A percentile compares a stretch with the other conserved stretches of the same genome.
These are phyloP conservation scores for Sechiopsis laciniata DNA, from an alignment of 306 rosid genomes.

Conservation along the genomic window DNA sequence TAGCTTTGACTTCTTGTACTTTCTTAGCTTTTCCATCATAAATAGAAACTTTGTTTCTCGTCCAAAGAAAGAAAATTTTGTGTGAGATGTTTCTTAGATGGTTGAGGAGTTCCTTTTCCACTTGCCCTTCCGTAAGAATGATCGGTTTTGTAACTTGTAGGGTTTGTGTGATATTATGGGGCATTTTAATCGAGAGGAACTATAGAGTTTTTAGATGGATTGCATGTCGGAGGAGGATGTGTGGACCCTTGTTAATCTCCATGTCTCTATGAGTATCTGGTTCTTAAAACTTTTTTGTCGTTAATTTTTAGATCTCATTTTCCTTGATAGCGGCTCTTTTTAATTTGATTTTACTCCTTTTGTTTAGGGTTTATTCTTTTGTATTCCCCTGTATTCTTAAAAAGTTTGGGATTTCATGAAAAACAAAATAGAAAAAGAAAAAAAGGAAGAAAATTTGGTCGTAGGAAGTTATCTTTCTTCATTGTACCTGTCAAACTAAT, in stretches of 20 bases:
- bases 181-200: background rate
- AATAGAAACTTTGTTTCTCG: no score
- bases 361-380: background rate
- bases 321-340: background rate
- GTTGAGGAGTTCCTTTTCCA: background rate
- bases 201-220: background rate
- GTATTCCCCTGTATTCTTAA: background rate
- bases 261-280: background rate
- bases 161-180: background rate
- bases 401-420: background rate
- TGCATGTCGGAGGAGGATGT: background rate
- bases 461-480: background rate
- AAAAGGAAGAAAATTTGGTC: background rate
- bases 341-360: background rate
- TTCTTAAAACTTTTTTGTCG: background rate
- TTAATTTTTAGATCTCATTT: background rate
- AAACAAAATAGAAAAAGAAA: background rate
- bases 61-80: background rate
- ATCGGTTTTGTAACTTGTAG: background rate
- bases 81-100: background rate
- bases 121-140: background rate
- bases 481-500: constrained; percentile 12
- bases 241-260: background rate
- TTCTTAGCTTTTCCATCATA: background rate
- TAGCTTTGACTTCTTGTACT: background rate